A percentile compares a stretch with the other conserved stretches of the same genome.
Evolutionary conservation across 225 moss, liverwort and hornwort genomes (phyloP).

Genomic region (Antitrichia curtipendula): DNA sequence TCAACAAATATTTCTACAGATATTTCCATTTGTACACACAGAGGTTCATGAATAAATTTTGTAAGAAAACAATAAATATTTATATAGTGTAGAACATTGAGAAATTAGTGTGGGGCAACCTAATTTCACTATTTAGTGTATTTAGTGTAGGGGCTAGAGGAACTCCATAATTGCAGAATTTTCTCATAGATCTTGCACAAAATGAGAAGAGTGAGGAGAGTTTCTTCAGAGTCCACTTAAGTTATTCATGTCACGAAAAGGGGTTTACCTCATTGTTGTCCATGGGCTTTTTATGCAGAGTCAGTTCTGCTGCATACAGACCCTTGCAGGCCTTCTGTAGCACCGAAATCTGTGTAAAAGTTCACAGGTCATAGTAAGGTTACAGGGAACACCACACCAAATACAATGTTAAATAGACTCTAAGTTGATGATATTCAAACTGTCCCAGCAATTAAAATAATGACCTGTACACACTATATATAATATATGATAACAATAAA

Average conservation of each 20-base stretch:
- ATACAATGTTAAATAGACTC: neutral
- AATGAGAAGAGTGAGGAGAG: neutral
- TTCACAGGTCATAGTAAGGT: neutral
- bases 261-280: neutral
- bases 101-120: too few relatives aligned
- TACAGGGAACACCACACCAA: neutral
- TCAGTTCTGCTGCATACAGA: neutral
- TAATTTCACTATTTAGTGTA: too few relatives aligned
- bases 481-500: neutral
- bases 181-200: neutral
- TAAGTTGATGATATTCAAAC: neutral
- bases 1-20: too few relatives aligned
- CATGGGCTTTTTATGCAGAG: neutral
- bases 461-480: neutral
- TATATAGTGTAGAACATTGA: too few relatives aligned
- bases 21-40: too few relatives aligned
- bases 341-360: slow-evolving; percentile 10
- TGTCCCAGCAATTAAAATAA: neutral
- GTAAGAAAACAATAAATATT: too few relatives aligned
- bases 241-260: neutral
- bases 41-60: too few relatives aligned
- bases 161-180: neutral
- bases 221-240: neutral
- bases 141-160: too few relatives aligned
- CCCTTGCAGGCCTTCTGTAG: slow-evolving; percentile 6